Percentiles rank a stretch among this genome's conserved stretches.
Conservation (phyloP, 345 rosid species). For the Eucalyptus curtisii region DNA sequence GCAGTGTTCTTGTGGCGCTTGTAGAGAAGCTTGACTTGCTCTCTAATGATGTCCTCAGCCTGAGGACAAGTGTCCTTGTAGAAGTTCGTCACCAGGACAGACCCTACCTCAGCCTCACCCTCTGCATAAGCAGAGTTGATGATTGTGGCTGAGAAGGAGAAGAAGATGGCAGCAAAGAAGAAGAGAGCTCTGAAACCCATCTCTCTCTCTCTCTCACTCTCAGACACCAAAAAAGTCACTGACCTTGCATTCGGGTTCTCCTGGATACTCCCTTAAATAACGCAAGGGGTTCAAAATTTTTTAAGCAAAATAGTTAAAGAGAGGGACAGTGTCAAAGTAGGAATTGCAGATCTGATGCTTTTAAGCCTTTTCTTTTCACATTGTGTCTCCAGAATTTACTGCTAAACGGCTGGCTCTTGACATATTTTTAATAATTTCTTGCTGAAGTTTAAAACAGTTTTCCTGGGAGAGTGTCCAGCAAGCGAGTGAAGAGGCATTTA, state of each 20-base stretch:
- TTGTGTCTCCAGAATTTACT: neutral
- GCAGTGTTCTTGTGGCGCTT: slow-evolving; percentile 99
- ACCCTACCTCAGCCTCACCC: neutral
- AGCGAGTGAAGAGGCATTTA: neutral
- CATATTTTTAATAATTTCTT: neutral
- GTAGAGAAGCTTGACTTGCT: slow-evolving; percentile 91
- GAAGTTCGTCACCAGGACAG: slow-evolving; percentile 72
- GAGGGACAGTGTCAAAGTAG: neutral
- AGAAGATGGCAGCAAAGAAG: slow-evolving; percentile 15
- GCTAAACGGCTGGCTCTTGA: neutral
- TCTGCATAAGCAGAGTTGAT: slow-evolving; percentile 3
- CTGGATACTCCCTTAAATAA: neutral
- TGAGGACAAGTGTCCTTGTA: slow-evolving; percentile 92
- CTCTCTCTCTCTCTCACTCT: neutral
- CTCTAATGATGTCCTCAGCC: slow-evolving; percentile 84
- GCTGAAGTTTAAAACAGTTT: neutral
- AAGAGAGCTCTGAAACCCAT: slow-evolving; percentile 40
- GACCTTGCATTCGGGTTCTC: neutral
- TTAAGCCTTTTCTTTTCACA: neutral
- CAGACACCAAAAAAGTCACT: neutral
- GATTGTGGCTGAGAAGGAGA: slow-evolving; percentile 25
- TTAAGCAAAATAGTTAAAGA: neutral
- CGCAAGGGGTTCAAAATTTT: neutral
- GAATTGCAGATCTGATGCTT: slow-evolving; percentile 3
- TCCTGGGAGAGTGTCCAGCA: neutral